Evolutionary conservation across 345 rosid genomes (phyloP).

Genomic region (Pugionium cornutum): DNA sequence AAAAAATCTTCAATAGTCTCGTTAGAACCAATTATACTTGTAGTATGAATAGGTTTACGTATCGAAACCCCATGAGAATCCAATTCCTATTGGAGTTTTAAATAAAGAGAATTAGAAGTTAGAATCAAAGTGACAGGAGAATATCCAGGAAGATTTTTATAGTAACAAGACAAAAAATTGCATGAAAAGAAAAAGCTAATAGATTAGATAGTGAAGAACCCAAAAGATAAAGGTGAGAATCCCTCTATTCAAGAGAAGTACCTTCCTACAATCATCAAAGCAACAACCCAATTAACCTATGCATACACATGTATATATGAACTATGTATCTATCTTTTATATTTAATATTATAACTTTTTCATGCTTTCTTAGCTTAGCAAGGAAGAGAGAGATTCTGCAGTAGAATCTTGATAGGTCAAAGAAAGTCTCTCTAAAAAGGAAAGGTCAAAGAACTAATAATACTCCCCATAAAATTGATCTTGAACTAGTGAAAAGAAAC

Average conservation of each 20-base stretch:
- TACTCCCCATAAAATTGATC: slow-evolving; percentile 46
- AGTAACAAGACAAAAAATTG: slow-evolving; percentile 41
- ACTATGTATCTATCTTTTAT: background rate
- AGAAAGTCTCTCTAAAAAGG: slow-evolving; percentile 44
- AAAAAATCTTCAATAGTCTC: background rate
- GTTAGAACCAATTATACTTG: slow-evolving; percentile 12
- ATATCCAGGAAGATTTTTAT: slow-evolving; percentile 44
- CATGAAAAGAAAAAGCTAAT: slow-evolving; percentile 43
- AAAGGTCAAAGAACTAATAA: slow-evolving; percentile 47
- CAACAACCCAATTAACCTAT: slow-evolving; percentile 30
- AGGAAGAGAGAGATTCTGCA: slow-evolving; percentile 33
- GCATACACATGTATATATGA: slow-evolving; percentile 22
- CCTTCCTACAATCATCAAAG: slow-evolving; percentile 40
- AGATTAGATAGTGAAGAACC: slow-evolving; percentile 39
- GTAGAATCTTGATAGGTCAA: slow-evolving; percentile 42
- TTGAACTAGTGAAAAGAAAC: slow-evolving; percentile 44
- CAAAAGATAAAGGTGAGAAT: slow-evolving; percentile 44
- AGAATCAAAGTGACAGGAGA: slow-evolving; percentile 36
- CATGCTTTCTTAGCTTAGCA: slow-evolving; percentile 34
- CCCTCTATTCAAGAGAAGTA: slow-evolving; percentile 41
- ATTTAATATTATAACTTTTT: background rate
- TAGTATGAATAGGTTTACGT: slow-evolving; percentile 15
- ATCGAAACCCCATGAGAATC: slow-evolving; percentile 38
- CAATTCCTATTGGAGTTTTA: slow-evolving; percentile 34
- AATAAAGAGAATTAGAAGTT: slow-evolving; percentile 34